Conservation (phyloP, 352 stramenopile genomes). For the Phytophthora kernoviae region DNA sequence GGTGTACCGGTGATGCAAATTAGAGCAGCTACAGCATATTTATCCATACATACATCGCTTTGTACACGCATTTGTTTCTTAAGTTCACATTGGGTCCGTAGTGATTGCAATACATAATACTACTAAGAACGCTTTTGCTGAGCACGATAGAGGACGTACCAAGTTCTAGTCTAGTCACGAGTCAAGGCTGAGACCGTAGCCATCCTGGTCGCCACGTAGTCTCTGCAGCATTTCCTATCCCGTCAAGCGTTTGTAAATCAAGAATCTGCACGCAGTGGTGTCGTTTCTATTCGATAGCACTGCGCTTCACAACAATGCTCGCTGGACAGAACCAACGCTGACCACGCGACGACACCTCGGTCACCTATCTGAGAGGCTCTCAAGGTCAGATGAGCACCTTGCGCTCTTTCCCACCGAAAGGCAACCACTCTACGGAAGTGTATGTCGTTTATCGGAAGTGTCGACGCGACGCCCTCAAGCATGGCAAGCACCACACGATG, state of each 20-base stretch:
- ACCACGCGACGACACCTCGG: background rate
- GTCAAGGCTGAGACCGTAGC: background rate
- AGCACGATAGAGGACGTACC: slow-evolving; percentile 3
- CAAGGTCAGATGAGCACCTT: background rate
- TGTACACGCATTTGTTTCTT: slow-evolving; percentile 16
- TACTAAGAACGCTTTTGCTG: too few relatives aligned
- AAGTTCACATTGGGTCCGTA: slow-evolving; percentile 2
- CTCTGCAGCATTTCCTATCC: background rate
- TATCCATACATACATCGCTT: slow-evolving; percentile 14
- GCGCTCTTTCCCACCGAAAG: background rate
- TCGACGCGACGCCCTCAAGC: background rate
- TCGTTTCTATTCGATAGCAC: background rate
- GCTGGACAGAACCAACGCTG: background rate
- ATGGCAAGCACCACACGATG: slow-evolving; percentile 1
- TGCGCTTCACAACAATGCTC: background rate
- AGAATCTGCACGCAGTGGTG: background rate
- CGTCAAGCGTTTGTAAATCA: background rate
- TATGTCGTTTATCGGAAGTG: background rate
- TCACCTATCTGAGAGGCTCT: too few relatives aligned
- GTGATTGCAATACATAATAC: slow-evolving; percentile 4
- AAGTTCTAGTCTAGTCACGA: background rate
- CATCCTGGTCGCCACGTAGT: background rate
- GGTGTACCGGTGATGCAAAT: slow-evolving; percentile 29
- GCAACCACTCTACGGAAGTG: slow-evolving; percentile 8
- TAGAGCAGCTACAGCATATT: slow-evolving; percentile 21